Conservation (phyloP, 345 rosid species). For the Aquilaria sinensis region DNA sequence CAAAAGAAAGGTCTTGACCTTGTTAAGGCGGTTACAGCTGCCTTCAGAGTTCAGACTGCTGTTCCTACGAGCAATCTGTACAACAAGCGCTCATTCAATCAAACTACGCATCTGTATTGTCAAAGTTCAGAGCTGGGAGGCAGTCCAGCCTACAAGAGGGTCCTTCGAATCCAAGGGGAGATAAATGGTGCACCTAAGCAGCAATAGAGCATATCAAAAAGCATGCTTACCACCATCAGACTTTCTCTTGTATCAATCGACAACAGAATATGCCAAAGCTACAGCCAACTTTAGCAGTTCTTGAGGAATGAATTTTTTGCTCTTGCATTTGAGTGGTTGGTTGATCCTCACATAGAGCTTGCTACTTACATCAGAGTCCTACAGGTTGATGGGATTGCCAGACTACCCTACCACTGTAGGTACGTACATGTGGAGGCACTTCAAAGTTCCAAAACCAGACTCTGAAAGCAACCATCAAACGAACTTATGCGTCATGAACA, state of each 20-base stretch:
- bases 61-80: conserved; percentile 49
- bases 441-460: neutral
- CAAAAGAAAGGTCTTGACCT: conserved; percentile 64
- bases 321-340: conserved; percentile 54
- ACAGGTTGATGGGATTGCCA: conserved; percentile 61
- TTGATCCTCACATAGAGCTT: conserved; percentile 65
- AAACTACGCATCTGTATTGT: conserved; percentile 28
- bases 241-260: conserved; percentile 27
- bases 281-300: conserved; percentile 29
- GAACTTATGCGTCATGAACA: no score
- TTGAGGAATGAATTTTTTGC: conserved; percentile 57
- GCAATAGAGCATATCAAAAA: conserved; percentile 58
- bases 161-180: conserved; percentile 35
- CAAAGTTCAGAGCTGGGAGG: conserved; percentile 43
- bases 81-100: conserved; percentile 68
- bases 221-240: conserved; percentile 45
- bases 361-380: conserved; percentile 48
- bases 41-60: conserved; percentile 50
- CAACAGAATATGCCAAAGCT: conserved; percentile 28
- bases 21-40: conserved; percentile 37
- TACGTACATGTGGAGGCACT: conserved; percentile 57
- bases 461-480: neutral
- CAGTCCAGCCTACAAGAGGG: conserved; percentile 44
- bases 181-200: conserved; percentile 49
- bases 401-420: conserved; percentile 80